These are phyloP conservation scores for Cephalotrichum gorgonifer DNA, from an alignment of 2,329 filamentous ascomycete genomes.

Conservation along the genomic window DNA sequence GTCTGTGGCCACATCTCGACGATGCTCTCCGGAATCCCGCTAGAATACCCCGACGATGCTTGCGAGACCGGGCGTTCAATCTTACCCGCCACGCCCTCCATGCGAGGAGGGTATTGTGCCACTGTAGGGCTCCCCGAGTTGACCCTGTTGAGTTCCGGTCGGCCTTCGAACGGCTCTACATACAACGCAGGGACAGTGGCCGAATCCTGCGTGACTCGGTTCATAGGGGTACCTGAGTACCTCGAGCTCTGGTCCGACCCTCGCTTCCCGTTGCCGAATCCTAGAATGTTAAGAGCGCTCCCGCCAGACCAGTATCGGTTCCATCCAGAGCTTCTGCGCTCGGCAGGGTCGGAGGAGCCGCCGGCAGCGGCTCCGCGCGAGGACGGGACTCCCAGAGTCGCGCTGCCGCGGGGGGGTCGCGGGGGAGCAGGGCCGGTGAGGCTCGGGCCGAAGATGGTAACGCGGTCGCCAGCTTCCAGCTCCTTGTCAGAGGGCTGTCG, in stretches of 20 bases:
- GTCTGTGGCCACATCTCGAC: constrained; percentile 45
- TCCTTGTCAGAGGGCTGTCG: background rate
- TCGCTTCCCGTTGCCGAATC: constrained; percentile 40
- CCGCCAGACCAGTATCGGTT: constrained; percentile 70
- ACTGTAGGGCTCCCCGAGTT: constrained; percentile 61
- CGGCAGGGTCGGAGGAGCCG: constrained; percentile 16
- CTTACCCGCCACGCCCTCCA: constrained; percentile 49
- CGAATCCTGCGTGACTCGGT: constrained; percentile 53
- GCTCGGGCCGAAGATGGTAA: constrained; percentile 3
- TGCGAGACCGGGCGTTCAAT: constrained; percentile 47
- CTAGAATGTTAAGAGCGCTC: constrained; percentile 56
- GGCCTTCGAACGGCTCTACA: constrained; percentile 41
- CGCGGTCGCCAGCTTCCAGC: background rate
- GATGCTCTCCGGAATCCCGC: constrained; percentile 55
- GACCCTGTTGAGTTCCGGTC: constrained; percentile 54
- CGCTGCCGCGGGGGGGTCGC: constrained; percentile 5
- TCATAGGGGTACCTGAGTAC: constrained; percentile 32
- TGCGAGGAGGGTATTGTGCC: constrained; percentile 37
- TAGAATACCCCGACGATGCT: constrained; percentile 48
- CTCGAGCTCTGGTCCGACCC: constrained; percentile 44
- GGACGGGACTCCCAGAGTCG: constrained; percentile 18
- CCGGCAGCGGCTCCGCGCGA: background rate
- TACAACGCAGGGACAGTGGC: constrained; percentile 59
- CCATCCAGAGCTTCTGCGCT: constrained; percentile 60
- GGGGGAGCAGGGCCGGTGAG: constrained; percentile 1